A percentile compares a stretch with the other conserved stretches of the same genome.
Evolutionary conservation across 2,329 filamentous ascomycete genomes (phyloP).

Genomic region (Fusarium newnesense): DNA sequence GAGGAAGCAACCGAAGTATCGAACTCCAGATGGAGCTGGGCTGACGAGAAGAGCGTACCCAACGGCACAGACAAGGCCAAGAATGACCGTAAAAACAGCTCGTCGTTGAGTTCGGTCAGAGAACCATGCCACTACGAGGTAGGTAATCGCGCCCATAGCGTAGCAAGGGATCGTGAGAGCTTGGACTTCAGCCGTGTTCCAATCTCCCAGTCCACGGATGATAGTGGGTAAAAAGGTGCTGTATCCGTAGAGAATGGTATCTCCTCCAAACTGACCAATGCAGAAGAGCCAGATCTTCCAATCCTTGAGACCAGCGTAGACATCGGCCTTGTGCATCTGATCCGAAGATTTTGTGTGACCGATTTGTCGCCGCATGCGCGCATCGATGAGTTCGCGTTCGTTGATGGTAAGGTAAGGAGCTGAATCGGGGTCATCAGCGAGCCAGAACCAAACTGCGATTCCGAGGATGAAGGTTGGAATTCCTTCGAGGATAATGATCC

Average conservation of each 20-base stretch:
- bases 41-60: constrained; percentile 71
- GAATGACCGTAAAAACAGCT: constrained; percentile 63
- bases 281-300: constrained; percentile 70
- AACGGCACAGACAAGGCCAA: constrained; percentile 60
- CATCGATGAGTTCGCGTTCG: constrained; percentile 55
- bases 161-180: constrained; percentile 77
- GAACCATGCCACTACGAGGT: constrained; percentile 65
- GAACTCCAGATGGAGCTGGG: constrained; percentile 61
- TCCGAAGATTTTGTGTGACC: constrained; percentile 44
- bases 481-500: constrained; percentile 68
- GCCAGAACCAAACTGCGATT: constrained; percentile 43
- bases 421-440: constrained; percentile 52
- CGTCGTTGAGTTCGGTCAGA: constrained; percentile 68
- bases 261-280: constrained; percentile 68
- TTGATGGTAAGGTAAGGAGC: constrained; percentile 66
- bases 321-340: constrained; percentile 61
- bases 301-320: constrained; percentile 66
- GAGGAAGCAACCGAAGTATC: constrained; percentile 72
- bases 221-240: constrained; percentile 75
- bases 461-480: constrained; percentile 50
- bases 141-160: constrained; percentile 68
- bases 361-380: constrained; percentile 44
- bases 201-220: constrained; percentile 67
- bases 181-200: constrained; percentile 58
- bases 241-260: constrained; percentile 72